Evolutionary conservation across 768 basidiomycete genomes (phyloP), one percentile per base, ranked within the genome.

Genomic region (Tephrocybe sp.): DNA sequence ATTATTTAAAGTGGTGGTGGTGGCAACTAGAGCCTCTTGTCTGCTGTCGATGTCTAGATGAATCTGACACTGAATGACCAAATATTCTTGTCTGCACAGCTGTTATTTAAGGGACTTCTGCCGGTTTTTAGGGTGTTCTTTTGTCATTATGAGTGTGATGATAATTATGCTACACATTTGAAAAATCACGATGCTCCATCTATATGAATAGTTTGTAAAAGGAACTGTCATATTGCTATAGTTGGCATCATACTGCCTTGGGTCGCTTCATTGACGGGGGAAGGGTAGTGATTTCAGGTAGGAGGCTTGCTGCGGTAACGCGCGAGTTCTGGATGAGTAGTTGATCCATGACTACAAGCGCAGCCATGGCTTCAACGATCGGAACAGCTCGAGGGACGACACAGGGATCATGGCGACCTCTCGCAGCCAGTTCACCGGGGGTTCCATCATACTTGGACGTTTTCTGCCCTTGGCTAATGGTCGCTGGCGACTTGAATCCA

Each of bases 401-500:
- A 64, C 95, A 97, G 15, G 95, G 94, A 64, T 97, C 95, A 69
- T 98, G 95, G 45, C 97, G 79, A 11, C 97, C 97, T 25, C 92
- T 80, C 30, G 97, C 89, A 11, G 93, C 93, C 45, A 99, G 79
- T 31, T 78, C 79, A 21, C 97, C 97, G 1, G 82, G 73, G 9
- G 91, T 89, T 23, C 97, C 97, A 63, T 97, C 86, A 67, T 99
- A 99, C 67, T 90, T 87, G 10, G 88, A 92, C 21, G 97, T 99
- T 41, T 75, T 66, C 69, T 99, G 97, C 23, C 83, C 74, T 65
- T 91, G 93, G 19, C 93, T 90, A 65, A 99, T 99, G 47, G 97
- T 99, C 40, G 97, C 97, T 47, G 97, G 97, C 15, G 92, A 92
- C 72, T 99, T 99, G 82, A 99, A 99, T 9, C 89, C 94, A 58